These are phyloP conservation scores for Beta macrorhiza DNA, from an alignment of 179 eudicot species.

Conservation along the genomic window DNA sequence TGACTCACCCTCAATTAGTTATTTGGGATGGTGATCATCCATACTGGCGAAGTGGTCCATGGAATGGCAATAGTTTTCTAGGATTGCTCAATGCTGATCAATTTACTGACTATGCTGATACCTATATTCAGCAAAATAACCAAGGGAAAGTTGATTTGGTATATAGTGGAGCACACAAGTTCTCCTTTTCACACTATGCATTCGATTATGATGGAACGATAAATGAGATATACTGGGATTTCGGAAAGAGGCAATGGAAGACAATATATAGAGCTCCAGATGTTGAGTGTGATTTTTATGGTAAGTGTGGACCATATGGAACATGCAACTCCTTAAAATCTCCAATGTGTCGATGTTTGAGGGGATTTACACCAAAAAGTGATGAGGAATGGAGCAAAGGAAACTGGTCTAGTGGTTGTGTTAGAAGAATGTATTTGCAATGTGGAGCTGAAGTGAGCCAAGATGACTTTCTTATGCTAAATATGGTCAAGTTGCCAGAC, in stretches of 20 bases:
- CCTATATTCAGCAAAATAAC: constrained; percentile 23
- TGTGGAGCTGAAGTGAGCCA: constrained; percentile 16
- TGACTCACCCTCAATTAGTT: constrained; percentile 25
- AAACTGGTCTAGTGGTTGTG: constrained; percentile 27
- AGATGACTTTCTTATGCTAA: not conserved
- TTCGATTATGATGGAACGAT: constrained; percentile 24
- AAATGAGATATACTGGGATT: constrained; percentile 16
- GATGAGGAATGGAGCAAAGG: constrained; percentile 21
- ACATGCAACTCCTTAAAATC: constrained; percentile 7
- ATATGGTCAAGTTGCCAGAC: constrained; percentile 27
- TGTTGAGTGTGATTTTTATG: constrained; percentile 27
- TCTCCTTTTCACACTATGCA: constrained; percentile 30
- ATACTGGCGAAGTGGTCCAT: constrained; percentile 44
- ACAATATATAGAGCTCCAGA: not conserved
- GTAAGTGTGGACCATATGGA: constrained; percentile 21
- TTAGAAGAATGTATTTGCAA: constrained; percentile 3
- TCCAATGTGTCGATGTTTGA: constrained; percentile 22
- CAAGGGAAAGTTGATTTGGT: constrained; percentile 10
- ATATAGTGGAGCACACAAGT: constrained; percentile 28
- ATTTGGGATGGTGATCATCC: constrained; percentile 31
- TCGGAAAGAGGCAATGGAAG: constrained; percentile 21
- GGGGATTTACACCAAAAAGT: constrained; percentile 21
- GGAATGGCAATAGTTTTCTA: constrained; percentile 41
- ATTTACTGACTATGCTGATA: constrained; percentile 30
- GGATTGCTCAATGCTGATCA: constrained; percentile 30